These are phyloP conservation scores for Neurospora africana DNA, from an alignment of 495 filamentous ascomycete species.

Conservation along the genomic window DNA sequence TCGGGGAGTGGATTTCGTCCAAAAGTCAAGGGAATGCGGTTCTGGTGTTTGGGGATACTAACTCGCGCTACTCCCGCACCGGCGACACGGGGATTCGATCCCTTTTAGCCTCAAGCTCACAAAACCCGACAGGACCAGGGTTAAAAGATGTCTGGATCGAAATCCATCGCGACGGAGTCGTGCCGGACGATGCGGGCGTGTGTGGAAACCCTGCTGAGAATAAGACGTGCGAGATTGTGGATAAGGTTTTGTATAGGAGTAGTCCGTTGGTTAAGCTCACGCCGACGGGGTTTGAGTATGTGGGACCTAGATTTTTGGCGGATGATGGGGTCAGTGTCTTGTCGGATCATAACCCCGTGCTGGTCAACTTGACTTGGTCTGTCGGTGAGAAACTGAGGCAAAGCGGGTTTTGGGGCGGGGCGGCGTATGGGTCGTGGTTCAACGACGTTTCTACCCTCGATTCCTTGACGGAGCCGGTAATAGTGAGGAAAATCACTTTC, in stretches of 20 bases:
- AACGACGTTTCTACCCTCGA: slow-evolving; percentile 37
- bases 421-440: slow-evolving; percentile 41
- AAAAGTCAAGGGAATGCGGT: slow-evolving; percentile 47
- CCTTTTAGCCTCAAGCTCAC: slow-evolving; percentile 24
- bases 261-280: slow-evolving; percentile 33
- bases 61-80: slow-evolving; percentile 44
- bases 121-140: slow-evolving; percentile 18
- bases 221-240: slow-evolving; percentile 48
- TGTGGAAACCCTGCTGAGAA: slow-evolving; percentile 41
- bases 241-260: slow-evolving; percentile 51
- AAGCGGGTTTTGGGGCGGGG: slow-evolving; percentile 42
- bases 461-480: slow-evolving; percentile 20
- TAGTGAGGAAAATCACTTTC: slow-evolving; percentile 31
- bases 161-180: slow-evolving; percentile 31
- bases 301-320: slow-evolving; percentile 39
- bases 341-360: slow-evolving; percentile 52
- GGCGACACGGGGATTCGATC: slow-evolving; percentile 37
- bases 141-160: slow-evolving; percentile 46
- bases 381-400: no score
- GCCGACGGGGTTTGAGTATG: slow-evolving; percentile 39
- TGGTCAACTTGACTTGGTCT: slow-evolving; percentile 45
- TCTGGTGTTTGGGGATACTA: slow-evolving; percentile 49
- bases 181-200: slow-evolving; percentile 32
- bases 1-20: slow-evolving; percentile 44
- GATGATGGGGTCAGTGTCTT: slow-evolving; percentile 37